Evolutionary conservation across 2,329 filamentous ascomycete species (phyloP).

Genomic region (Fusarium incarnatum): DNA sequence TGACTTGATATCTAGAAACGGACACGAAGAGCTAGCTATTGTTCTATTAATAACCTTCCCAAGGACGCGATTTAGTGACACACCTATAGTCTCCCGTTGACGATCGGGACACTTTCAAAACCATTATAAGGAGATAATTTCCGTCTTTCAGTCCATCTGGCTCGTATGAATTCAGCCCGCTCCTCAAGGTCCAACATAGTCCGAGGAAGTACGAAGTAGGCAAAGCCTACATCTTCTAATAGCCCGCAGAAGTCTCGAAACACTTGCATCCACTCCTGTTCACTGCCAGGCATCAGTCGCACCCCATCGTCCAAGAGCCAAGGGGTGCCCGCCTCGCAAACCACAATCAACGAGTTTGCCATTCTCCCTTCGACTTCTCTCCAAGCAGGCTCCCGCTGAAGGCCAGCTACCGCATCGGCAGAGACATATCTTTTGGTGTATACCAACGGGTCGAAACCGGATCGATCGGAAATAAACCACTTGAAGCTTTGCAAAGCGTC

Average conservation of each 20-base stretch:
- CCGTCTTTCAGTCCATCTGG: not conserved
- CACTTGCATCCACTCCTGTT: conserved; percentile 8
- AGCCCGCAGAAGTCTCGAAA: conserved; percentile 19
- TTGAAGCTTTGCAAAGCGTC: conserved; percentile 10
- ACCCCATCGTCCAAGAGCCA: conserved; percentile 34
- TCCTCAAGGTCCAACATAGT: not conserved
- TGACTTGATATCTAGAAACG: fast-evolving
- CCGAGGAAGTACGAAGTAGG: conserved; percentile 18
- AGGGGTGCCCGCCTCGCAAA: conserved; percentile 50
- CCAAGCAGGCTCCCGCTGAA: conserved; percentile 45
- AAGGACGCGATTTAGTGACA: fast-evolving
- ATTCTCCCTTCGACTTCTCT: conserved; percentile 49
- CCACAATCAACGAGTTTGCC: conserved; percentile 50
- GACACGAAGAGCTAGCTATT: not conserved
- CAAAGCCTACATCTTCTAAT: conserved; percentile 10
- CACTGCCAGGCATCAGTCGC: conserved; percentile 29
- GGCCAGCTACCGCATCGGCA: conserved; percentile 33
- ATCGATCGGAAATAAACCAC: conserved; percentile 59
- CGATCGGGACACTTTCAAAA: not conserved
- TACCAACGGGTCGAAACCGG: conserved; percentile 56
- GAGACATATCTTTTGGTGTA: conserved; percentile 52
- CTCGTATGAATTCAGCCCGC: conserved; percentile 13
- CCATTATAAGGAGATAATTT: not conserved
- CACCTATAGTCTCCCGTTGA: not conserved
- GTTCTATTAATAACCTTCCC: fast-evolving